These are phyloP conservation scores for Populus deltoides DNA, from an alignment of 345 rosid species.

Conservation along the genomic window DNA sequence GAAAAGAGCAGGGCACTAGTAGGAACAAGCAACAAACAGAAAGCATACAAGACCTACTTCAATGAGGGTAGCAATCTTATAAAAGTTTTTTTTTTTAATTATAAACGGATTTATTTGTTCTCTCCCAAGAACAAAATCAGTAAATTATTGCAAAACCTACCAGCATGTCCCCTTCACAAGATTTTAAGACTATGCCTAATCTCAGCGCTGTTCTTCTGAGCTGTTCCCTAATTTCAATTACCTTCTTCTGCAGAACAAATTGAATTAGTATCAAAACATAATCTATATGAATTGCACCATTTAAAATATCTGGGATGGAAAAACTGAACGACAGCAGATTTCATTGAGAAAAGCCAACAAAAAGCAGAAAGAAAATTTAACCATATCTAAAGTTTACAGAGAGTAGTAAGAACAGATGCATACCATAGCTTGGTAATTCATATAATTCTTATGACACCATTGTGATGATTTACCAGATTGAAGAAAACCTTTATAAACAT, in stretches of 20 bases:
- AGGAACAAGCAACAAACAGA: neutral
- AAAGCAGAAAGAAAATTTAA: neutral
- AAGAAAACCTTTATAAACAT: constrained; percentile 88
- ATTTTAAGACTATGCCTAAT: constrained; percentile 71
- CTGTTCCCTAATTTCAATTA: constrained; percentile 73
- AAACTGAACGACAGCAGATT: neutral
- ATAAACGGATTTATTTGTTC: too few relatives aligned
- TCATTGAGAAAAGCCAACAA: neutral
- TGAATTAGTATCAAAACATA: constrained; percentile 1
- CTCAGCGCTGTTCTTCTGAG: constrained; percentile 69
- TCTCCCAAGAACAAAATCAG: too few relatives aligned
- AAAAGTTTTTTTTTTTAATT: too few relatives aligned
- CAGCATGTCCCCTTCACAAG: constrained; percentile 68
- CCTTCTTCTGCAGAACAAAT: constrained; percentile 58
- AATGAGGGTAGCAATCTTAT: too few relatives aligned
- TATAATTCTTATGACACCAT: constrained; percentile 80
- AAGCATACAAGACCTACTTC: neutral
- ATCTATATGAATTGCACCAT: neutral
- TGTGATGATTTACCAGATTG: constrained; percentile 73
- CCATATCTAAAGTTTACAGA: constrained; percentile 4
- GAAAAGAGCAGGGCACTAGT: too few relatives aligned
- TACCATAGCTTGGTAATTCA: constrained; percentile 90
- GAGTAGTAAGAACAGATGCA: constrained; percentile 12
- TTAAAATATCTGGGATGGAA: constrained; percentile 1
- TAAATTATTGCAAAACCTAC: constrained; percentile 23